Percentiles rank a stretch among this genome's conserved stretches.
These are phyloP conservation scores for Eucommia ulmoides DNA, from an alignment of 257 asterid genomes.

Conservation along the genomic window DNA sequence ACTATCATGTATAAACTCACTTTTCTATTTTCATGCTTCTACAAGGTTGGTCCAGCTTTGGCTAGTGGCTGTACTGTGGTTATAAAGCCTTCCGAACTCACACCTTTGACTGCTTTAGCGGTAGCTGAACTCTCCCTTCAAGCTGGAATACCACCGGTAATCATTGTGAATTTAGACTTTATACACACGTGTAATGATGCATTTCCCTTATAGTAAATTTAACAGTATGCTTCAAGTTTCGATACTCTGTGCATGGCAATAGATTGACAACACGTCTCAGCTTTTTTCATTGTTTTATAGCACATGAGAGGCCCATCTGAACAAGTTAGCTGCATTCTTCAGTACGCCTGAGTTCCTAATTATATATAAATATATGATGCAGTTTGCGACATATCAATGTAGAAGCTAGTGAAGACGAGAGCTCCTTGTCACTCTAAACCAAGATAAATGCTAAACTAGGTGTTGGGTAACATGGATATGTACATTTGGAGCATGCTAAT, in stretches of 20 bases:
- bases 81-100: conserved; percentile 83
- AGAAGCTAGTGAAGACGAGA: neutral
- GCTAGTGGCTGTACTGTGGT: conserved; percentile 97
- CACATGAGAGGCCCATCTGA: no score
- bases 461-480: no score
- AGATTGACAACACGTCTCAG: neutral
- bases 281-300: neutral
- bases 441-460: neutral
- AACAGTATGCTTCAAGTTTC: neutral
- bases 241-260: neutral
- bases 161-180: conserved; percentile 11
- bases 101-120: conserved; percentile 95
- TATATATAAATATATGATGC: no score
- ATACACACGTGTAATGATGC: no score
- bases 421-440: neutral
- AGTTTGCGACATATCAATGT: no score
- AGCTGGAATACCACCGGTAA: conserved; percentile 98
- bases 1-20: conserved; percentile 6
- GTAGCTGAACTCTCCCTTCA: conserved; percentile 93
- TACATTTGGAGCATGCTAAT: no score
- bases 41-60: conserved; percentile 95
- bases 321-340: no score
- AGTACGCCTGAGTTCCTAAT: no score
- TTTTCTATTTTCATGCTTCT: conserved; percentile 13
- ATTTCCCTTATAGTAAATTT: neutral